Evolutionary conservation across 2,329 filamentous ascomycete species (phyloP), one percentile per base, ranked within the genome.

Genomic region (Botrytis deweyae): DNA sequence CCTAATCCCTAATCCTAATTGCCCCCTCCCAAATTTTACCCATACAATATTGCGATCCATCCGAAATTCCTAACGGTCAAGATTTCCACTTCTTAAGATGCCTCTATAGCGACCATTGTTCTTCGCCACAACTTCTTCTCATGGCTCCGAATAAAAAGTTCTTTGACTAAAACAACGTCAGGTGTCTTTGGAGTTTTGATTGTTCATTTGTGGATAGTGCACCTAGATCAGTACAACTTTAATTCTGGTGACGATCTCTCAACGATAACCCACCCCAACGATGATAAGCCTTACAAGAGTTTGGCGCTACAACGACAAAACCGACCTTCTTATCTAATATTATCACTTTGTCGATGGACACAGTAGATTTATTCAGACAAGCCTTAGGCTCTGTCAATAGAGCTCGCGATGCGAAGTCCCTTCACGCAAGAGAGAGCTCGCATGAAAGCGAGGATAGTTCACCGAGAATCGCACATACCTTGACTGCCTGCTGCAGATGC

Each of bases 401-500:
- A 70, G 80, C 80, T 62, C 77, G 80, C 62, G 78, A 81, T 58
- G 79, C 78, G 40, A 80, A 80, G 69, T 76, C 75, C 20, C 68
- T 79, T 59, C 78, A 73, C 25, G 74, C 70, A 20, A 76, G 80
- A 52, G 80, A 81, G 70, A 80, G 79, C 58, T 81, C 80, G 69
- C 79, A 81, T 64, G 87, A 89, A 74, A 84, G 80, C 72, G 88
- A 88, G 74, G 83, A 85, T 78, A 82, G 85, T 78, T 83, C 87
- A 73, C 85, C 88, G 80, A 87, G 92, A 77, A 91, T 94, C 77
- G 92, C 92, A 44, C 92, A 95, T 81, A 95, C 93, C 9, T 83
- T 95, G 79, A 94, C 92, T 68, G 93, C 93, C 36, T 95, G 92
- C 80, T 93, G 91, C 80, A 89, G 92, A 76, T 95, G 92, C 83